phyloP scores from a whole-genome alignment of 305 asterid genomes.

The Fraxinus latifolia region DNA sequence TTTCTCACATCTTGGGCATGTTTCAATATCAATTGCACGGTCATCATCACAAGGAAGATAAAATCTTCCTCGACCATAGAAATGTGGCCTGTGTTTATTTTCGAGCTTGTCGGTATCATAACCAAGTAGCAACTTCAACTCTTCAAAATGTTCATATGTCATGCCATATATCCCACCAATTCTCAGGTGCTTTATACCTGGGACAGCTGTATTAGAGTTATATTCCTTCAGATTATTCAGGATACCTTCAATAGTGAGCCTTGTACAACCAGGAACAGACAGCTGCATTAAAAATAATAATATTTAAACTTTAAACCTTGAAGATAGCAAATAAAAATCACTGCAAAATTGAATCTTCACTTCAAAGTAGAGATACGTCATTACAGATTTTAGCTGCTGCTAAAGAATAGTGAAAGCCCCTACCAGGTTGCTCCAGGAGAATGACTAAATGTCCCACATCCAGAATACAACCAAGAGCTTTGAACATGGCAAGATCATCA shows the following conservation, averaged over 20 bases:
- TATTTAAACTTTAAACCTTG: constrained; percentile 13
- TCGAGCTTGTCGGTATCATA: constrained; percentile 22
- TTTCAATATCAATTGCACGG: constrained; percentile 70
- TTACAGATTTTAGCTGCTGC: background rate
- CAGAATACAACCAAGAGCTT: background rate
- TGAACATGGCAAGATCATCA: background rate
- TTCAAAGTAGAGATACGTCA: background rate
- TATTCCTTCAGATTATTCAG: constrained; percentile 45
- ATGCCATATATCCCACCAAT: constrained; percentile 67
- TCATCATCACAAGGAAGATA: constrained; percentile 65
- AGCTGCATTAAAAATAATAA: constrained; percentile 46
- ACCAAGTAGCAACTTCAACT: constrained; percentile 50
- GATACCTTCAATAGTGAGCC: constrained; percentile 62
- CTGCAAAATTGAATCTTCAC: background rate
- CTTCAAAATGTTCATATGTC: constrained; percentile 50
- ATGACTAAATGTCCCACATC: background rate
- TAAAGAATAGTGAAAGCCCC: background rate
- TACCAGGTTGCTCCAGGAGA: constrained; percentile 2
- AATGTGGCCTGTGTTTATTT: constrained; percentile 47
- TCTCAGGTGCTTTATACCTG: constrained; percentile 58
- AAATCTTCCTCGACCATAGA: constrained; percentile 49
- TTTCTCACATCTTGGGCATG: constrained; percentile 70
- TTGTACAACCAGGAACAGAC: constrained; percentile 73
- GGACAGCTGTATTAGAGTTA: constrained; percentile 37
- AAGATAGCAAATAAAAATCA: background rate